These are phyloP conservation scores for Candida multigemmis DNA, from an alignment of 805 yeast genomes.

Conservation along the genomic window DNA sequence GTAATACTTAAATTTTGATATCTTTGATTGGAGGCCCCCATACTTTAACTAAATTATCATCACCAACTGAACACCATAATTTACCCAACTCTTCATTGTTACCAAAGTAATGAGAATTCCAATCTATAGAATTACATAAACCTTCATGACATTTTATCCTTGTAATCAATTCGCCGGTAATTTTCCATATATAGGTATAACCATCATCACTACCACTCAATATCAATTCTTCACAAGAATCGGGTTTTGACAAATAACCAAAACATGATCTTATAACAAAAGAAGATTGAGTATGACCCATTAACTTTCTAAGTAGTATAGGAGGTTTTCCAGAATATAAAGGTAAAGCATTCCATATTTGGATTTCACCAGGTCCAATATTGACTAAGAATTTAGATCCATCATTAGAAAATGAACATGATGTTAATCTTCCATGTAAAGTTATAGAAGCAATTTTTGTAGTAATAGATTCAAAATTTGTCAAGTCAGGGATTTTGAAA, in stretches of 20 bases:
- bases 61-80: constrained; percentile 79
- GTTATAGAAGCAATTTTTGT: constrained; percentile 35
- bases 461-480: constrained; percentile 20
- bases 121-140: constrained; percentile 70
- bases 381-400: constrained; percentile 54
- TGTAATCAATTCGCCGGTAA: constrained; percentile 58
- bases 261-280: constrained; percentile 69
- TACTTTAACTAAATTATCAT: constrained; percentile 61
- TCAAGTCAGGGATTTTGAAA: constrained; percentile 38
- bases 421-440: constrained; percentile 53
- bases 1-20: background rate
- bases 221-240: constrained; percentile 50
- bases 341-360: constrained; percentile 63
- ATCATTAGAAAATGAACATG: constrained; percentile 46
- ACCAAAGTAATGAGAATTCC: constrained; percentile 35
- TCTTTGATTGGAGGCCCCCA: constrained; percentile 38
- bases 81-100: constrained; percentile 23
- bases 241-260: constrained; percentile 42
- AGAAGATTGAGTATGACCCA: constrained; percentile 65
- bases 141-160: constrained; percentile 55
- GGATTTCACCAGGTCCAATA: constrained; percentile 67
- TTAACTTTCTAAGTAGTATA: constrained; percentile 49
- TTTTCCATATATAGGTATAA: constrained; percentile 68
- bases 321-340: constrained; percentile 22
- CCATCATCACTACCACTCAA: constrained; percentile 85